These are phyloP conservation scores for Phtheirospermum japonicum DNA, from an alignment of 257 asterid species.

Conservation along the genomic window DNA sequence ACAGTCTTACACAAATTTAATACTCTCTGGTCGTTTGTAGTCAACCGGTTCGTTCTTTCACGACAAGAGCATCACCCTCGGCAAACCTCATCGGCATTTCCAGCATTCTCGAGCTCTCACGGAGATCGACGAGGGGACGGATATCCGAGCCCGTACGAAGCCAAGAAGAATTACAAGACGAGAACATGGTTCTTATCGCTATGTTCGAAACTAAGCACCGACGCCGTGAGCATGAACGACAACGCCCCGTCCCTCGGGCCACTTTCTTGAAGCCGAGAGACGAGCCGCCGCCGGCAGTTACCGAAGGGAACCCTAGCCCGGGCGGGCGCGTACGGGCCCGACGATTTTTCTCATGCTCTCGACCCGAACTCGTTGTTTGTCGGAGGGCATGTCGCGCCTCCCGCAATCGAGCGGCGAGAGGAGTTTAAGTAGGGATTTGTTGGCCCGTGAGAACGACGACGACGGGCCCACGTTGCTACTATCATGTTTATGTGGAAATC, in stretches of 20 bases:
- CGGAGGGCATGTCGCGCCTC: slow-evolving; percentile 48
- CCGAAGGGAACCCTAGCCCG: slow-evolving; percentile 31
- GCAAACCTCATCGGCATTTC: slow-evolving; percentile 72
- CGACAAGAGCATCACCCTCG: slow-evolving; percentile 64
- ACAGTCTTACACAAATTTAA: no score
- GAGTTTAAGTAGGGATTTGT: slow-evolving; percentile 33
- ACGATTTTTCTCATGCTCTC: slow-evolving; percentile 42
- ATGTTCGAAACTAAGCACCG: slow-evolving; percentile 62
- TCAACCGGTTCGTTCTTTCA: slow-evolving; percentile 75
- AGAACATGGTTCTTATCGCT: slow-evolving; percentile 56
- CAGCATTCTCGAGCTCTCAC: slow-evolving; percentile 54
- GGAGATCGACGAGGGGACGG: slow-evolving; percentile 60
- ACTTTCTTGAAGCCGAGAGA: slow-evolving; percentile 71
- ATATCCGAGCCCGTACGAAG: slow-evolving; percentile 35
- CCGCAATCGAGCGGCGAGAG: slow-evolving; percentile 26
- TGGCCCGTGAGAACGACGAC: slow-evolving; percentile 35
- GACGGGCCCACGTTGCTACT: slow-evolving; percentile 39
- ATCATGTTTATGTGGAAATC: slow-evolving; percentile 58
- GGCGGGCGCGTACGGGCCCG: slow-evolving; percentile 34
- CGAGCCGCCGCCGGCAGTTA: slow-evolving; percentile 32
- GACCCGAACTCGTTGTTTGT: slow-evolving; percentile 42
- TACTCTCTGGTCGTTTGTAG: no score
- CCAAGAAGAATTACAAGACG: slow-evolving; percentile 48
- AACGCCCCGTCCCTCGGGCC: slow-evolving; percentile 54
- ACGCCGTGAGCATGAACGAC: slow-evolving; percentile 50